Evolutionary conservation across 1,284 basidiomycete genomes (phyloP), one percentile per base, ranked within the genome.

Genomic region (Microbotryum violaceum): DNA sequence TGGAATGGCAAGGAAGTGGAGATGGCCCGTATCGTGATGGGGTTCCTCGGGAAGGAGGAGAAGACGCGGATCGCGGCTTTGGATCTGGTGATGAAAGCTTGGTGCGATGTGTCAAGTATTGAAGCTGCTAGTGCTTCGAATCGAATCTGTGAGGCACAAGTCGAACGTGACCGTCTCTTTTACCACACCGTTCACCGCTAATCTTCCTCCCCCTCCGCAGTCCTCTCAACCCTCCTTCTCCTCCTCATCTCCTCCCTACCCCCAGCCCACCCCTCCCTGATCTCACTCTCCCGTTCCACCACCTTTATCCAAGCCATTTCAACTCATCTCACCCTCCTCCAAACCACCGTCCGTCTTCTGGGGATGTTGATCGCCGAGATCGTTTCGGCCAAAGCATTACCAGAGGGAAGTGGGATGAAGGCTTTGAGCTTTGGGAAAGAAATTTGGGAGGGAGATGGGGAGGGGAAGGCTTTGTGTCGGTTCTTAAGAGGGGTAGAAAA

Each of bases 301-400:
- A 63, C 78, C 0, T 87, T 97, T 71, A 81, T 97, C 60, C 78
- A 80, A 23, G 84, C 85, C 6, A 81, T 97, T 33, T 83, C 87
- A 10, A 76, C 77, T 7, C 94, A 92, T 71, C 84, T 96, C 49
- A 80, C 80, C 0, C 91, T 96, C 70, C 77, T 87, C 4, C 90
- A 94, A 61, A 77, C 80, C 4, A 80, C 82, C 2, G 81, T 96
- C 16, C 85, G 93, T 2, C 81, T 86, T n/a, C 86, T 91, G 67
- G 94, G 94, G 3, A 96, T 97, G 92, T 81, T 97, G 14, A 84
- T 85, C 0, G 94, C 89, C 0, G 94, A 98, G 74, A 77, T 87
- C 25, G 60, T 79, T 8, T 72, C 70, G n/a, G 37, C 74, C 71
- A 70, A 67, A 60, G 68, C 68, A 25, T 78, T 73, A 8, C 69